These are phyloP conservation scores for Asparagopsis taxiformis DNA, from an alignment of 31 red algal genomes.

Conservation along the genomic window DNA sequence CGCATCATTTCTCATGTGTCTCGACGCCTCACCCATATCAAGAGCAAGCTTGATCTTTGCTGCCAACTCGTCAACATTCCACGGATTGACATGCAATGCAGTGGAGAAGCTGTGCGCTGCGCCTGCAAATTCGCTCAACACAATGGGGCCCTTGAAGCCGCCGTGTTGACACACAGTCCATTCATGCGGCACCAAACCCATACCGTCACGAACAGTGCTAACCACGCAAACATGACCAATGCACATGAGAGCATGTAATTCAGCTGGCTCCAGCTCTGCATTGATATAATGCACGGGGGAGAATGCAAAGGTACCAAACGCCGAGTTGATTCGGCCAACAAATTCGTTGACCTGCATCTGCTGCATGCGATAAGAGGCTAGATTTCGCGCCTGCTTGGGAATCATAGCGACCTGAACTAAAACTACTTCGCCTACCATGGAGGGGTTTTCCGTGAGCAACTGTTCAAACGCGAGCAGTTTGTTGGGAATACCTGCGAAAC, in stretches of 20 bases:
- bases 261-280: constrained; percentile 40
- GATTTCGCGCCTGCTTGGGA: constrained; percentile 30
- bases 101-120: constrained; percentile 75
- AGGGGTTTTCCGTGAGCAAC: constrained; percentile 64
- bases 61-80: constrained; percentile 67
- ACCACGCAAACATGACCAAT: constrained; percentile 86
- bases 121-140: constrained; percentile 87
- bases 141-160: constrained; percentile 66
- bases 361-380: constrained; percentile 47
- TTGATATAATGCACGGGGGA: constrained; percentile 95
- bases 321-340: constrained; percentile 88
- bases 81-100: constrained; percentile 88
- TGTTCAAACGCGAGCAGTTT: constrained; percentile 93
- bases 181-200: constrained; percentile 82
- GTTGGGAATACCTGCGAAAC: constrained; percentile 73
- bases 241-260: constrained; percentile 79
- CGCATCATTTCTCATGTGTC: constrained; percentile 60
- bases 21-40: constrained; percentile 58
- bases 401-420: constrained; percentile 77
- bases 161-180: constrained; percentile 94
- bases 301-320: constrained; percentile 72
- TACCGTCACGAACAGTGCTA: constrained; percentile 81
- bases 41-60: constrained; percentile 67
- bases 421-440: constrained; percentile 40
- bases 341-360: constrained; percentile 68